These are phyloP conservation scores for sweet orange (Citrus sinensis) DNA, from an alignment of 345 rosid species.

Conservation along the genomic window DVS_A1.0 CM039162.1:32175001-32175500, in stretches of 20 bases:
- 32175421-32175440: not conserved
- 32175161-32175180: not conserved
- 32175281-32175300: slow-evolving; percentile 89
- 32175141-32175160: not conserved
- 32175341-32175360: slow-evolving; percentile 93
- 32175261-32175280: slow-evolving; percentile 62
- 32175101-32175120: not conserved
- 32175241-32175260: not conserved
- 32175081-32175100: not conserved
- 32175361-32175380: slow-evolving; percentile 21
- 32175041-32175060: not conserved
- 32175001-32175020: not conserved
- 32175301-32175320: slow-evolving; percentile 72
- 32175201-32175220: not conserved
- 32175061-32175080: not conserved
- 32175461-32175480: not conserved
- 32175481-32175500: not conserved
- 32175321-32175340: slow-evolving; percentile 89
- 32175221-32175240: not conserved
- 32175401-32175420: not conserved
- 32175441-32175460: not conserved
- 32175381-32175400: not conserved
- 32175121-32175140: not conserved
- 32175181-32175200: not conserved
- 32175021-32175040: not conserved